Evolutionary conservation across 2,329 filamentous ascomycete species (phyloP).

Genomic region (Exophiala lecanii-corni): DNA sequence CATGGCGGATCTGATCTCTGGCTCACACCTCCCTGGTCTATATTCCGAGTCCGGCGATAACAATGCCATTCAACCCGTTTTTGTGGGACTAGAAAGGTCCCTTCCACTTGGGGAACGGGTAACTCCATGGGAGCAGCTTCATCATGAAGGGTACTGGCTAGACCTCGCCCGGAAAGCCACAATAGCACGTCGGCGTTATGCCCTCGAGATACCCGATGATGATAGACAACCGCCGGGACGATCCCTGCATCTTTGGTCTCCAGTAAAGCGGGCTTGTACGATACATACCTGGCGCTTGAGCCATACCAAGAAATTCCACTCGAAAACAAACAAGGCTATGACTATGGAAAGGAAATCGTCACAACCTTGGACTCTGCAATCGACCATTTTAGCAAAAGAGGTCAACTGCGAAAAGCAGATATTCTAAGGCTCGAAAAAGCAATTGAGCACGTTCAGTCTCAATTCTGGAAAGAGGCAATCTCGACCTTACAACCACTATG

Average conservation of each 20-base stretch:
- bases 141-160: conserved; percentile 61
- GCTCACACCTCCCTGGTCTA: conserved; percentile 45
- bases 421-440: conserved; percentile 52
- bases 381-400: conserved; percentile 47
- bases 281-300: conserved; percentile 57
- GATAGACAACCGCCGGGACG: conserved; percentile 53
- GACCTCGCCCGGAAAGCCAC: conserved; percentile 51
- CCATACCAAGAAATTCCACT: conserved; percentile 52
- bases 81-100: conserved; percentile 44
- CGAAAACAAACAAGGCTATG: conserved; percentile 41
- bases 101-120: conserved; percentile 46
- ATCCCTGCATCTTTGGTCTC: too few species aligned
- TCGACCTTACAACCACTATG: conserved; percentile 51
- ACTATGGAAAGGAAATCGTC: conserved; percentile 50
- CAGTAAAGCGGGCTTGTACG: conserved; percentile 53
- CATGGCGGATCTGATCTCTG: conserved; percentile 57
- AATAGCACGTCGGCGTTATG: conserved; percentile 46
- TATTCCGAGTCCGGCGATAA: conserved; percentile 26
- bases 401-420: conserved; percentile 52
- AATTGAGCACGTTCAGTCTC: conserved; percentile 48
- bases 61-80: conserved; percentile 36
- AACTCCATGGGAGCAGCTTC: conserved; percentile 55
- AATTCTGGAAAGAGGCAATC: conserved; percentile 49
- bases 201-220: conserved; percentile 55
- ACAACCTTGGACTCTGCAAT: conserved; percentile 45